Base-by-base conservation (phyloP, 1,284 basidiomycete species). In the Porogramme epimiltina region DNA sequence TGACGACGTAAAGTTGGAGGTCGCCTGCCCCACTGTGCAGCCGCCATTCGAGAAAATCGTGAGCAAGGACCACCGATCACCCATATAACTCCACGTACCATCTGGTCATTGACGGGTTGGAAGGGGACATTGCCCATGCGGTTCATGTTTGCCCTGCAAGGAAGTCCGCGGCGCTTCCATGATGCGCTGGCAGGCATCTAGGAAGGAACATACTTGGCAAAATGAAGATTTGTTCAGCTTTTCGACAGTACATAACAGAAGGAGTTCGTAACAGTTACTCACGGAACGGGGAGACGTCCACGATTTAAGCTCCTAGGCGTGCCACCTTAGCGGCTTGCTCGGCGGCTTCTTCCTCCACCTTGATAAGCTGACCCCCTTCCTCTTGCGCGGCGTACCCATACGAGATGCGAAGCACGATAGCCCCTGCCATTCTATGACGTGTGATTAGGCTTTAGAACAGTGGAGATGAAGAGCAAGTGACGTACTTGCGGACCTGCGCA, bases 161-260 rank as follows among this genome's bases (percentile, higher is more conserved):
- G 65, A 42, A 70, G 71, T 0, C 84, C 84, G 51, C 70, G 77
- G 50, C 59, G 69, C 61, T 80, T 79, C 71, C 85, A 88, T 10
- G 69, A 70, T 13, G 83, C 80, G 24, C 85, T n/a, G n/a, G n/a
- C 85, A 22, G 85, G 85, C 56, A 85, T 73, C 85, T 85, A 87
- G 9, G 71, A 66, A 11, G 85, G 85, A 42, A 87, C 59, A 56
- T 84, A 71, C 43, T 75, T 74, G 62, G 87, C 85, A 49, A 15
- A 46, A 26, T 43, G 62, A 49, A 58, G 4, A 85, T 65, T 22
- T n/a, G n/a, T n/a, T n/a, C n/a, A n/a, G n/a, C n/a, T n/a, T n/a
- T n/a, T n/a, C n/a, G n/a, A n/a, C n/a, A n/a, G n/a, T n/a, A n/a
- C n/a, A n/a, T 39, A 38, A 4, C 20, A 24, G 85, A 81, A 49